These are phyloP conservation scores for Gossypium anomalum DNA, from an alignment of 345 rosid genomes.

Conservation along the genomic window DNA sequence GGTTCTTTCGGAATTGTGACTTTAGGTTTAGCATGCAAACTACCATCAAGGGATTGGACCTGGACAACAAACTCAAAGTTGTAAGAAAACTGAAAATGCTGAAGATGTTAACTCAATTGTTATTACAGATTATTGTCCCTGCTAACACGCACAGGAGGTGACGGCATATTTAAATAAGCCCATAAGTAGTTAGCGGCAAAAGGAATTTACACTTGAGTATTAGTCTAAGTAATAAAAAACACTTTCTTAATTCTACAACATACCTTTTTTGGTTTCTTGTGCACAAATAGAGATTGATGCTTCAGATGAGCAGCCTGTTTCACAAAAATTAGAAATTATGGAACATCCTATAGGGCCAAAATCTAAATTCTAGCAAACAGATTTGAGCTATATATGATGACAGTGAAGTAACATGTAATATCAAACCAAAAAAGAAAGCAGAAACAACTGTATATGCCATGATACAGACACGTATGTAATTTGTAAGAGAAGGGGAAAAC, in stretches of 20 bases:
- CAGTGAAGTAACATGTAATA: neutral
- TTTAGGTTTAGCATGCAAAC: constrained; percentile 24
- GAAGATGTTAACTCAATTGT: neutral
- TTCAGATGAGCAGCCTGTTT: constrained; percentile 56
- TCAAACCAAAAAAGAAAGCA: neutral
- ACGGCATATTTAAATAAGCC: neutral
- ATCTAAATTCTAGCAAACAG: constrained; percentile 5
- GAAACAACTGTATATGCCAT: neutral
- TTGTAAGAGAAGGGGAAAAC: neutral
- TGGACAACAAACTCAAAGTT: constrained; percentile 19
- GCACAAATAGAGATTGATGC: constrained; percentile 51
- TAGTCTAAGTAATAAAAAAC: too few relatives aligned
- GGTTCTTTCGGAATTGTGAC: constrained; percentile 58
- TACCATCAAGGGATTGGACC: constrained; percentile 25
- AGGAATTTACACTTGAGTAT: neutral
- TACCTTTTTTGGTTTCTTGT: constrained; percentile 47
- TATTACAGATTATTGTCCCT: neutral
- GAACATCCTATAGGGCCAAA: neutral
- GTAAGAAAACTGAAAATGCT: neutral
- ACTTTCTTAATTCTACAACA: constrained; percentile 3
- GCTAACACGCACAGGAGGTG: neutral
- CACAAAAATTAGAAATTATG: constrained; percentile 9
- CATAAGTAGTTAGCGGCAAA: neutral
- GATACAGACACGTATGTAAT: neutral
- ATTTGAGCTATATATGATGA: neutral